Conservation (phyloP, 345 rosid species). For the Kernera saxatilis region DNA sequence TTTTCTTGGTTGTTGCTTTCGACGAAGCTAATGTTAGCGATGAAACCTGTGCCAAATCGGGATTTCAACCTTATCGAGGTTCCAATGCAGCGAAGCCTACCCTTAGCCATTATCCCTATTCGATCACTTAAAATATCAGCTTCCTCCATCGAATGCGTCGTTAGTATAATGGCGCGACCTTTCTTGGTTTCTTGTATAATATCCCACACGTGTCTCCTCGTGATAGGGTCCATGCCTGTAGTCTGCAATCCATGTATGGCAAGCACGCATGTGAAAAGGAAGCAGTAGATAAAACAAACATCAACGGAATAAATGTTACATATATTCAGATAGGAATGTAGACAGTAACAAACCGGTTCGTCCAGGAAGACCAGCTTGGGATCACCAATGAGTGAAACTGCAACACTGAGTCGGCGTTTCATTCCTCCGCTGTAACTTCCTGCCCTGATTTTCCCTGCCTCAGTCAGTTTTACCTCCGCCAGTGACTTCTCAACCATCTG, state of each 20-base stretch:
- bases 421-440: constrained; percentile 96
- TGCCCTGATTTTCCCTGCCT: constrained; percentile 63
- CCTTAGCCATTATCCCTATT: constrained; percentile 94
- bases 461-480: constrained; percentile 65
- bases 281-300: not conserved
- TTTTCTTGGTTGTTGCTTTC: constrained; percentile 41
- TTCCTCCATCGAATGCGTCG: constrained; percentile 97
- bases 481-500: constrained; percentile 65
- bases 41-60: constrained; percentile 81
- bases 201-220: constrained; percentile 95
- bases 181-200: constrained; percentile 75
- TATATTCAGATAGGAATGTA: not conserved
- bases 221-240: constrained; percentile 94
- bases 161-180: constrained; percentile 77
- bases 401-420: constrained; percentile 94
- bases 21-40: constrained; percentile 65
- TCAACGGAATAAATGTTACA: not conserved
- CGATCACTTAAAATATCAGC: constrained; percentile 89
- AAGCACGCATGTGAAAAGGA: not conserved
- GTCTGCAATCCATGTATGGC: constrained; percentile 40
- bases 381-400: constrained; percentile 78
- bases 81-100: constrained; percentile 83
- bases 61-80: constrained; percentile 89
- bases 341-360: constrained; percentile 56
- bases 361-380: constrained; percentile 85